phyloP scores from a whole-genome alignment of 2,329 filamentous ascomycete genomes.

The Penicillium sp. region DNA sequence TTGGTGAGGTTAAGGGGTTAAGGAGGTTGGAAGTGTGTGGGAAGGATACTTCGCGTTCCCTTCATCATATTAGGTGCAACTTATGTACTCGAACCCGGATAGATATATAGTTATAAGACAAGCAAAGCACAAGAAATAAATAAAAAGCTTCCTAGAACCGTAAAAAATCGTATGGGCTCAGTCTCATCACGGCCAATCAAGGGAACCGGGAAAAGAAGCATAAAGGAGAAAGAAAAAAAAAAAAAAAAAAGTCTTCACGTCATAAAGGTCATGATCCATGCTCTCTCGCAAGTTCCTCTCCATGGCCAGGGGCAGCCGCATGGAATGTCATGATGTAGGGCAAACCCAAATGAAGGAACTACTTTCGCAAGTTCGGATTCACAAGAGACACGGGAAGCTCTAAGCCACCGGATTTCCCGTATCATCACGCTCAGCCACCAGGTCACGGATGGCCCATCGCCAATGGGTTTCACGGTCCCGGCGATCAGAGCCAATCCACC shows the following conservation, averaged over 20 bases:
- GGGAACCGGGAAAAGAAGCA: neutral
- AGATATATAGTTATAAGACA: conserved; percentile 16
- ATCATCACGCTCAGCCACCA: conserved; percentile 37
- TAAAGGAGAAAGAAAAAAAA: neutral
- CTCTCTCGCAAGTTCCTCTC: neutral
- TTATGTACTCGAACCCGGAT: neutral
- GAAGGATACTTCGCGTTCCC: neutral
- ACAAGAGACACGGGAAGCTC: neutral
- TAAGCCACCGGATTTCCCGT: conserved; percentile 1
- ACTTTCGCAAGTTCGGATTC: neutral
- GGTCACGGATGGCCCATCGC: conserved; percentile 67
- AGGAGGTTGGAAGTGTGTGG: neutral
- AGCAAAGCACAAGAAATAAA: neutral
- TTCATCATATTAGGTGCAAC: neutral
- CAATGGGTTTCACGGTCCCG: conserved; percentile 52
- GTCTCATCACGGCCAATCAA: conserved; percentile 16
- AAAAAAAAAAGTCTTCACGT: conserved; percentile 12
- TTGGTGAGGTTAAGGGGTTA: neutral
- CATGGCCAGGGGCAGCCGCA: neutral
- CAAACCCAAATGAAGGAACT: neutral
- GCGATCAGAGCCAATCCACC: conserved; percentile 66
- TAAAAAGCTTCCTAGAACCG: conserved; percentile 3
- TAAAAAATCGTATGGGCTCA: conserved; percentile 17
- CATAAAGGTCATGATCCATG: conserved; percentile 21
- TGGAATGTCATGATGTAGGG: neutral